Percentiles rank a stretch among this genome's conserved stretches.
Evolutionary conservation across 305 asterid species (phyloP).

Genomic region (Salvia sclarea): DNA sequence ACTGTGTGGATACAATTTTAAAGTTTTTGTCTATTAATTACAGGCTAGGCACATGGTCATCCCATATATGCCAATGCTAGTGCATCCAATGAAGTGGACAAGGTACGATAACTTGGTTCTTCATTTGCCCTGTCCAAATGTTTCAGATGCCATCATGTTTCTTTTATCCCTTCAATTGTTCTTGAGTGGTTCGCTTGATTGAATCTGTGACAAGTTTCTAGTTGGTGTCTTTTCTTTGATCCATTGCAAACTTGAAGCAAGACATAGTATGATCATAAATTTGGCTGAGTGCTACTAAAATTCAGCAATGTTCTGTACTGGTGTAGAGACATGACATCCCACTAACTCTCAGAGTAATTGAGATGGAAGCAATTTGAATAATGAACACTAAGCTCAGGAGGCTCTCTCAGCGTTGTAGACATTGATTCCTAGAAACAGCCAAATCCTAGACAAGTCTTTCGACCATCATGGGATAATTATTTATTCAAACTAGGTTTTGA

Average conservation of each 20-base stretch:
- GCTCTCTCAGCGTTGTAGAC: neutral
- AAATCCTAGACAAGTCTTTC: neutral
- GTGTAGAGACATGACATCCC: too few relatives aligned
- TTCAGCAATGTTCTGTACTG: too few relatives aligned
- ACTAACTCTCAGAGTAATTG: neutral
- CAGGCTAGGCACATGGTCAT: constrained; percentile 96
- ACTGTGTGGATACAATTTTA: constrained; percentile 16
- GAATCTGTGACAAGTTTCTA: constrained; percentile 7
- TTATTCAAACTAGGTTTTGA: neutral
- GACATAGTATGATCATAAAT: neutral
- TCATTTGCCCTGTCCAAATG: neutral
- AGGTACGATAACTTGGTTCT: constrained; percentile 55
- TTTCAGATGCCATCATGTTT: constrained; percentile 15
- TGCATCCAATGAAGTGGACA: constrained; percentile 92
- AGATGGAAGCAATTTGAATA: neutral
- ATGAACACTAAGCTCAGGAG: neutral
- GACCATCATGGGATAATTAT: neutral
- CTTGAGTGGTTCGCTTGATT: constrained; percentile 8
- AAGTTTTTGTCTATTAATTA: constrained; percentile 12
- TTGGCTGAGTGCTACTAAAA: neutral
- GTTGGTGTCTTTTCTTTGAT: neutral
- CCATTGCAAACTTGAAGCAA: neutral
- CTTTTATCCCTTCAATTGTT: constrained; percentile 9
- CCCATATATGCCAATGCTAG: constrained; percentile 98
- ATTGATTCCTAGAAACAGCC: neutral